A percentile compares a stretch with the other conserved stretches of the same genome.
Evolutionary conservation across 179 eudicot genomes (phyloP).

Genomic region (Pouteria campechiana): DNA sequence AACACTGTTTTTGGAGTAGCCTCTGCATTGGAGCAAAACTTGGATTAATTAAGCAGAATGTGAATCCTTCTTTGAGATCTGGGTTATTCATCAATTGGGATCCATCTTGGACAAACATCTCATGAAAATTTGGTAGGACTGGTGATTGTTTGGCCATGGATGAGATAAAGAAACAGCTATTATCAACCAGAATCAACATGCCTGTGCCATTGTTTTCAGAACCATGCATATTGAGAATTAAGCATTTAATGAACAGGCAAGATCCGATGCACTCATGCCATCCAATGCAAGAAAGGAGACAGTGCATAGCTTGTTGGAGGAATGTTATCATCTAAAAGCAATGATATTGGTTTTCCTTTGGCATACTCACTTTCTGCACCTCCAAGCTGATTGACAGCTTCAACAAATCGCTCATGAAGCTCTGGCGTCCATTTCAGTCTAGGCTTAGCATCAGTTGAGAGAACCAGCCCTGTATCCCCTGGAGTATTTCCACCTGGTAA

Average conservation of each 20-base stretch:
- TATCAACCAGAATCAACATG: too few relatives aligned
- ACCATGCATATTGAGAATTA: too few relatives aligned
- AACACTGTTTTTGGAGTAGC: constrained; percentile 91
- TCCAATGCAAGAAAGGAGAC: too few relatives aligned
- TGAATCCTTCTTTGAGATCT: not conserved
- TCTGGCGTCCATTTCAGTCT: constrained; percentile 88
- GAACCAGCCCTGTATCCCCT: constrained; percentile 72
- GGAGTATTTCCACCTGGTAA: constrained; percentile 53
- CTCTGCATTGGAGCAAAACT: constrained; percentile 35
- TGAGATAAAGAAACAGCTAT: too few relatives aligned
- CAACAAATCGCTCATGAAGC: constrained; percentile 76
- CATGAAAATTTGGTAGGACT: too few relatives aligned
- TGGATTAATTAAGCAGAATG: constrained; percentile 3
- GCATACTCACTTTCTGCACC: constrained; percentile 84
- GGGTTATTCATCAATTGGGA: not conserved
- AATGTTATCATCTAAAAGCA: too few relatives aligned
- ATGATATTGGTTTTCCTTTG: not conserved
- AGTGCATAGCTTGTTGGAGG: too few relatives aligned
- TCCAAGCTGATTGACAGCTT: constrained; percentile 84
- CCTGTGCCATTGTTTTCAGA: too few relatives aligned
- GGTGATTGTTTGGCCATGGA: too few relatives aligned
- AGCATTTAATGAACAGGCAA: too few relatives aligned
- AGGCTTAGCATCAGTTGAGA: constrained; percentile 90
- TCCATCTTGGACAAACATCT: too few relatives aligned
- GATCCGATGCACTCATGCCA: too few relatives aligned